These are phyloP conservation scores for Apophysomyces elegans DNA, from an alignment of 371 early-diverging fungal species.

Conservation along the genomic window DNA sequence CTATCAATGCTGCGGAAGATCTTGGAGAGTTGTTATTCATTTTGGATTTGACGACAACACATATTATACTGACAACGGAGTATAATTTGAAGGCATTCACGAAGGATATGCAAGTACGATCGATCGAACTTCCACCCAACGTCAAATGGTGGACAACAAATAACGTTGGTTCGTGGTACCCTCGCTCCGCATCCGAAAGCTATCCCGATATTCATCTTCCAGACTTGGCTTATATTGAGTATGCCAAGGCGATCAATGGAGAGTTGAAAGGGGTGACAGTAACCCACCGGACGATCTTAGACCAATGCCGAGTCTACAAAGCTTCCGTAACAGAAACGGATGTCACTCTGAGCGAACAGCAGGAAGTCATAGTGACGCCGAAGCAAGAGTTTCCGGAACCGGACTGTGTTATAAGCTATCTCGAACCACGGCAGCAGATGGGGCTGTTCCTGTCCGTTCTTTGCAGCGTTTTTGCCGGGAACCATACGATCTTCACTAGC, in stretches of 20 bases:
- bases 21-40: slow-evolving; percentile 76
- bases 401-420: slow-evolving; percentile 62
- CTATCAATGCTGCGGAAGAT: slow-evolving; percentile 76
- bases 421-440: slow-evolving; percentile 82
- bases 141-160: slow-evolving; percentile 80
- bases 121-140: slow-evolving; percentile 60
- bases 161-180: slow-evolving; percentile 60
- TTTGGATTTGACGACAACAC: slow-evolving; percentile 61
- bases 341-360: slow-evolving; percentile 3
- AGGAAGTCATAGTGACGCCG: slow-evolving; percentile 9
- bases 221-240: slow-evolving; percentile 83
- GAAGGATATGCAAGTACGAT: slow-evolving; percentile 59
- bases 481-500: slow-evolving; percentile 65
- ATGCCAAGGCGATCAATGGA: slow-evolving; percentile 75
- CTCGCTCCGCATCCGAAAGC: slow-evolving; percentile 53
- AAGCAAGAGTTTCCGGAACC: slow-evolving; percentile 5
- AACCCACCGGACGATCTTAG: slow-evolving; percentile 73
- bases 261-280: slow-evolving; percentile 82
- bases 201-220: slow-evolving; percentile 35
- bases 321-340: slow-evolving; percentile 26
- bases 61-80: slow-evolving; percentile 77
- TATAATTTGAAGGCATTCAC: slow-evolving; percentile 70
- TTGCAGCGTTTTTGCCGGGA: slow-evolving; percentile 69
- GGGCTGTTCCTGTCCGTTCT: slow-evolving; percentile 71
- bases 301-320: slow-evolving; percentile 56